Evolutionary conservation across 441 rosid species (phyloP).

Genomic region (Rhodomyrtus psidioides): DNA sequence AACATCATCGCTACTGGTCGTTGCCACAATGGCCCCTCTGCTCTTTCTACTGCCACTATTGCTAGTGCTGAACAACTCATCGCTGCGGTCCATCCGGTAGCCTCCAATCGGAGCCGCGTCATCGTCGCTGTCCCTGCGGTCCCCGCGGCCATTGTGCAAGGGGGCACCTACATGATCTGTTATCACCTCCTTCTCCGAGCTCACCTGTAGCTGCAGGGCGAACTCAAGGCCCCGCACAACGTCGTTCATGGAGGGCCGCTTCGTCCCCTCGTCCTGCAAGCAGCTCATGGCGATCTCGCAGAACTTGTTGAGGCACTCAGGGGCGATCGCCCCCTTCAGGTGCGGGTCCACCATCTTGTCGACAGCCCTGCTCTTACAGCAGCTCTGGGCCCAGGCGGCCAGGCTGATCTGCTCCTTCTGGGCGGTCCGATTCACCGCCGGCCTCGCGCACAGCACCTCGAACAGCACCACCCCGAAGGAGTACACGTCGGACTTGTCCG

Average conservation of each 20-base stretch:
- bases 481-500: constrained; percentile 30
- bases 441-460: constrained; percentile 29
- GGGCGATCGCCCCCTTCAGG: constrained; percentile 8
- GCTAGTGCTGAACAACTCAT: not conserved
- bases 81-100: not conserved
- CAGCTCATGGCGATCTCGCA: constrained; percentile 1
- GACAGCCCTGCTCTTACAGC: constrained; percentile 11
- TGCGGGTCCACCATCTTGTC: constrained; percentile 16
- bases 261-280: not conserved
- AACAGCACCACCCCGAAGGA: constrained; percentile 32
- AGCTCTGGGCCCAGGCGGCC: constrained; percentile 19
- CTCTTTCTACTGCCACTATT: not conserved
- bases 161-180: not conserved
- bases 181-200: not conserved
- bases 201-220: not conserved
- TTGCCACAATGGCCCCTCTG: not conserved
- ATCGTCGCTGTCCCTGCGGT: not conserved
- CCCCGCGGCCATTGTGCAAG: not conserved
- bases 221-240: not conserved
- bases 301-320: not conserved
- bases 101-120: not conserved
- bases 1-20: not conserved
- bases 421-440: constrained; percentile 1
- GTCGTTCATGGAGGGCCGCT: not conserved
- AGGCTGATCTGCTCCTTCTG: constrained; percentile 10